Evolutionary conservation across 805 yeast species (phyloP), one percentile per base, ranked within the genome.

Genomic region (Pichia paraexigua): DNA sequence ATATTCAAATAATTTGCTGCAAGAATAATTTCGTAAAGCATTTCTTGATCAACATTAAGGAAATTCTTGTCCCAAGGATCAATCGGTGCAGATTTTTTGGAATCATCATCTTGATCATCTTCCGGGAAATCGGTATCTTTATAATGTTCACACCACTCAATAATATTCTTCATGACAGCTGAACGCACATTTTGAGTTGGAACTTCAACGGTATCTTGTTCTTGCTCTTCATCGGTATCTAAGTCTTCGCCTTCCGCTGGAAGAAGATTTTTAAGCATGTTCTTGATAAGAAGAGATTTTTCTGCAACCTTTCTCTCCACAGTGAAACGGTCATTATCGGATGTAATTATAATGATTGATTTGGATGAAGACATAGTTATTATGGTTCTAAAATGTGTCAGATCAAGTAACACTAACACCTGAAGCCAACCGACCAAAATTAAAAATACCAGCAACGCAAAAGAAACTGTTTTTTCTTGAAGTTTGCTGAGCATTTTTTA

Each of bases 61-160:
- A 91, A 92, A 67, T 87, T 88, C 67, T 87, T 87, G 70, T 92
- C 98, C 98, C 98, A 92, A 45, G 90, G 90, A 55, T 86, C 92
- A 48, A 92, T 89, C 4, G 96, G 97, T 2, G 90, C 89, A n/a
- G 92, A 77, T 64, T 87, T 87, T 66, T 86, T 82, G 24, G 87
- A 79, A 59, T 88, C 95, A 49, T 85, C 91, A 56, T 88, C 96
- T 52, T 81, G 88, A 49, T 84, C 91, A 46, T 78, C 82, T 56
- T 83, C 89, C 20, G 87, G 87, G 68, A 83, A 83, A 20, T 74
- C 74, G 11, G 86, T 78, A 64, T 87, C 90, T 67, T 84, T 86
- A 73, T 92, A 97, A 67, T 92, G 94, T 63, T 87, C 95, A 62
- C 97, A 90, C 95, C 97, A 92, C 65, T 92, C 96, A 49, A 92